phyloP scores from a whole-genome alignment of 202 grass and related monocot genomes.

The Setaria viridis region DNA sequence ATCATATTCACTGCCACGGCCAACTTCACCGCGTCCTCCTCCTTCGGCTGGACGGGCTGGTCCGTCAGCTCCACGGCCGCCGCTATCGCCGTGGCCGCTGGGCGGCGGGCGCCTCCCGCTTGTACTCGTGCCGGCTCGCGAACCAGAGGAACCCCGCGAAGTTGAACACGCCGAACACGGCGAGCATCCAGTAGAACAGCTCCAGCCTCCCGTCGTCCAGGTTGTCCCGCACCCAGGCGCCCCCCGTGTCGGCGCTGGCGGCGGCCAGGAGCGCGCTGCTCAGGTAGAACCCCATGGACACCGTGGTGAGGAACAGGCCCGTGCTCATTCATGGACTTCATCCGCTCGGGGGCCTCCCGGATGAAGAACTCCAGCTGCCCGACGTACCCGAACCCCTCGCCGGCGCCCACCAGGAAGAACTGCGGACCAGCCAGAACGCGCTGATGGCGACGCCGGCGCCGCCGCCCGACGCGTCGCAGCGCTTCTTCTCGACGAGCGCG shows the following conservation, averaged over 20 bases:
- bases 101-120: constrained; percentile 12
- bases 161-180: constrained; percentile 73
- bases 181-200: constrained; percentile 89
- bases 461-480: constrained; percentile 41
- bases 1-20: constrained; percentile 26
- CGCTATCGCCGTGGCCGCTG: neutral
- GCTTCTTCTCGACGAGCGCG: constrained; percentile 71
- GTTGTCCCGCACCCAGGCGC: constrained; percentile 75
- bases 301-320: constrained; percentile 69
- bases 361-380: constrained; percentile 99
- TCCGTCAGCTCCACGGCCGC: neutral
- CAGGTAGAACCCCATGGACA: constrained; percentile 88
- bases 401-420: constrained; percentile 82
- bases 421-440: constrained; percentile 92
- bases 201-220: constrained; percentile 74
- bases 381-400: constrained; percentile 93
- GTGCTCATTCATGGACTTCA: constrained; percentile 99
- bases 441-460: constrained; percentile 18
- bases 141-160: constrained; percentile 65
- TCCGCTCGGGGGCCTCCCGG: constrained; percentile 77
- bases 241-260: constrained; percentile 43
- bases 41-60: neutral
- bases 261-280: constrained; percentile 77
- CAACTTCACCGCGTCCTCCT: constrained; percentile 30
- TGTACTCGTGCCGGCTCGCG: constrained; percentile 71